Conservation (phyloP, 1,284 basidiomycete genomes). For the Porodaedalea pini region DNA sequence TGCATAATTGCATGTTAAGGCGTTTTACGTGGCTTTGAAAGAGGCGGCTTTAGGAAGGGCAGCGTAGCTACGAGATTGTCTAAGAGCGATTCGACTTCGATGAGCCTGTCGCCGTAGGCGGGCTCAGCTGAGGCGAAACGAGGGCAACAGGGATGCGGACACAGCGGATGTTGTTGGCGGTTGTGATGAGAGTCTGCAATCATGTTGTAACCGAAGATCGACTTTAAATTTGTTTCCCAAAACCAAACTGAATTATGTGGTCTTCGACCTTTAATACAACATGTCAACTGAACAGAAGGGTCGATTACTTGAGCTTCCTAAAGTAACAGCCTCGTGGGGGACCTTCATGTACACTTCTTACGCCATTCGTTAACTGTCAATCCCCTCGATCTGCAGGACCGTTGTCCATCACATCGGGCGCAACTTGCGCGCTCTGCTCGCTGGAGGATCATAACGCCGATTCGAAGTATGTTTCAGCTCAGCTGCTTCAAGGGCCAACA, state of each 20-base stretch:
- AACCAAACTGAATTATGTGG: not conserved
- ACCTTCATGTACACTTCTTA: not conserved
- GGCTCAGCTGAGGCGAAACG: constrained; percentile 3
- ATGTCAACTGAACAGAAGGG: too few relatives aligned
- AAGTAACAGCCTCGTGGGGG: constrained; percentile 3
- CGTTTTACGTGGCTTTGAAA: not conserved
- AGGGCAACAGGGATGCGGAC: not conserved
- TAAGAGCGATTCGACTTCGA: not conserved
- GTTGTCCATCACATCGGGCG: not conserved
- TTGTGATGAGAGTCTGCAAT: constrained; percentile 10
- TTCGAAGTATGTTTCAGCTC: not conserved
- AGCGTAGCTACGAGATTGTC: not conserved
- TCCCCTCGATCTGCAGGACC: not conserved
- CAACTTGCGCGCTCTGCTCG: not conserved
- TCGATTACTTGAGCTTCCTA: too few relatives aligned
- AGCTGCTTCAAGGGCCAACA: not conserved
- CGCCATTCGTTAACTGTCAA: not conserved
- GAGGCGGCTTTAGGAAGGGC: not conserved
- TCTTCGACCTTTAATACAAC: not conserved
- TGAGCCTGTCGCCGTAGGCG: not conserved
- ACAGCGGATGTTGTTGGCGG: not conserved
- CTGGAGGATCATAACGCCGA: constrained; percentile 1
- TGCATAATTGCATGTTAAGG: not conserved
- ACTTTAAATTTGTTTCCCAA: not conserved
- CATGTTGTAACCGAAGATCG: not conserved